A percentile compares a stretch with the other conserved stretches of the same genome.
Evolutionary conservation across 495 filamentous ascomycete species (phyloP).

Genomic region (Melanomma pulvis-pyrius): DNA sequence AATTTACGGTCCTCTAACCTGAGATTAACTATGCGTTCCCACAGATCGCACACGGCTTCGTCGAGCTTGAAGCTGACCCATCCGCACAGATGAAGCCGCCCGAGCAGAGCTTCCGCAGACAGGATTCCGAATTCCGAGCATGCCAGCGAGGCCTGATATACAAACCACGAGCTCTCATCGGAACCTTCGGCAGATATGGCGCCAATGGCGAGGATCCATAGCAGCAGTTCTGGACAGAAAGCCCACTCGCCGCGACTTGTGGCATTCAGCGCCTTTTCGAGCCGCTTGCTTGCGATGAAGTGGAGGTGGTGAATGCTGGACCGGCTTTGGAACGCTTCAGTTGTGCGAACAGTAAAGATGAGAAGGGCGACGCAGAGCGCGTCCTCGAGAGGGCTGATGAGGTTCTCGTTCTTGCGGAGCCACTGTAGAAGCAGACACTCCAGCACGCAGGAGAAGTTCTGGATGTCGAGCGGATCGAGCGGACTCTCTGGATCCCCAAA

Average conservation of each 20-base stretch:
- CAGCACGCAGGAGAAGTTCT: conserved; percentile 36
- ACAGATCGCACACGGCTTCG: conserved; percentile 26
- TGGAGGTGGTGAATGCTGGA: conserved; percentile 21
- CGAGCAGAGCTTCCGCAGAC: conserved; percentile 11
- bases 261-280: conserved; percentile 31
- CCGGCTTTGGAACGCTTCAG: conserved; percentile 22
- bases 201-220: conserved; percentile 40
- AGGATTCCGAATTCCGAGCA: conserved; percentile 32
- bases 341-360: conserved; percentile 33
- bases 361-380: conserved; percentile 37
- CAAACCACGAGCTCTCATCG: conserved; percentile 27
- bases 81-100: conserved; percentile 33
- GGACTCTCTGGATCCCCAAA: conserved; percentile 32
- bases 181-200: conserved; percentile 37
- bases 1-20: conserved; percentile 36
- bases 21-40: conserved; percentile 31
- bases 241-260: conserved; percentile 32
- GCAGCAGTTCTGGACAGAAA: conserved; percentile 29
- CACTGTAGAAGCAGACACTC: conserved; percentile 30
- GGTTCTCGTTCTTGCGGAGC: conserved; percentile 25
- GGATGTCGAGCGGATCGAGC: conserved; percentile 38
- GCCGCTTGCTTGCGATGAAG: conserved; percentile 32
- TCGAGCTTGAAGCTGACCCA: conserved; percentile 39
- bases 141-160: conserved; percentile 27
- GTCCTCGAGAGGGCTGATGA: conserved; percentile 31